A percentile compares a stretch with the other conserved stretches of the same genome.
These are phyloP conservation scores for Neospermospora avenae DNA, from an alignment of 2,329 filamentous ascomycete species.

Conservation along the genomic window DNA sequence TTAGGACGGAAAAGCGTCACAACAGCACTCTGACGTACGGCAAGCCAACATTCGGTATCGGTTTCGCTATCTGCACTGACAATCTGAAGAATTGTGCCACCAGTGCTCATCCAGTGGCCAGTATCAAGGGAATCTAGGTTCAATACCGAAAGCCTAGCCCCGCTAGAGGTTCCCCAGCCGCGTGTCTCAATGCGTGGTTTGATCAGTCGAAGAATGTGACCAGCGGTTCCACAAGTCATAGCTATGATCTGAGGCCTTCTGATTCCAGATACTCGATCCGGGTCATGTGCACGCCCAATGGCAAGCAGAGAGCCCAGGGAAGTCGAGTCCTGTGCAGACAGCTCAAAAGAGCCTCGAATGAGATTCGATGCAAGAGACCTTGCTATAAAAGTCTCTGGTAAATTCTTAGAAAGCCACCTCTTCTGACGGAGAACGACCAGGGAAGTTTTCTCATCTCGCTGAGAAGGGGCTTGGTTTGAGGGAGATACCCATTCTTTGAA, in stretches of 20 bases:
- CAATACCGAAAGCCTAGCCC: slow-evolving; percentile 24
- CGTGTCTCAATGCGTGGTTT: slow-evolving; percentile 27
- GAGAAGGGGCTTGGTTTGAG: slow-evolving; percentile 19
- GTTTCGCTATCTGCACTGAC: slow-evolving; percentile 40
- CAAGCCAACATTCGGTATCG: slow-evolving; percentile 41
- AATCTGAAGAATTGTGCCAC: slow-evolving; percentile 47
- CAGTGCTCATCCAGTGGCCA: slow-evolving; percentile 34
- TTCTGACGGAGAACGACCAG: slow-evolving; percentile 18
- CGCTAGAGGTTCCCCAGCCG: slow-evolving; percentile 29
- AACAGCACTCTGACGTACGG: slow-evolving; percentile 41
- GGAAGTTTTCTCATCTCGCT: slow-evolving; percentile 10
- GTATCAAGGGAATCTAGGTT: slow-evolving; percentile 23
- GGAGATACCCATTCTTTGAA: slow-evolving; percentile 28
- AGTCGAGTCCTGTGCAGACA: slow-evolving; percentile 7
- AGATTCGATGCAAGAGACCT: slow-evolving; percentile 15
- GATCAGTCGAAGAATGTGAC: slow-evolving; percentile 32
- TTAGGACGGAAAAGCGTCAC: slow-evolving; percentile 43
- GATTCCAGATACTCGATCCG: slow-evolving; percentile 19
- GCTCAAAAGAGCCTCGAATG: not conserved
- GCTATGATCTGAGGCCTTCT: slow-evolving; percentile 26
- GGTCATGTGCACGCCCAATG: slow-evolving; percentile 23
- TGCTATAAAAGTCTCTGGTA: slow-evolving; percentile 28
- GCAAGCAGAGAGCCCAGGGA: slow-evolving; percentile 24
- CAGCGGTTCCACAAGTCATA: slow-evolving; percentile 31
- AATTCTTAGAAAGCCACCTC: slow-evolving; percentile 26